Percentiles rank a stretch among this genome's conserved stretches.
Evolutionary conservation across 805 yeast species (phyloP).

Genomic region (Metschnikowia baotianmanensis): DNA sequence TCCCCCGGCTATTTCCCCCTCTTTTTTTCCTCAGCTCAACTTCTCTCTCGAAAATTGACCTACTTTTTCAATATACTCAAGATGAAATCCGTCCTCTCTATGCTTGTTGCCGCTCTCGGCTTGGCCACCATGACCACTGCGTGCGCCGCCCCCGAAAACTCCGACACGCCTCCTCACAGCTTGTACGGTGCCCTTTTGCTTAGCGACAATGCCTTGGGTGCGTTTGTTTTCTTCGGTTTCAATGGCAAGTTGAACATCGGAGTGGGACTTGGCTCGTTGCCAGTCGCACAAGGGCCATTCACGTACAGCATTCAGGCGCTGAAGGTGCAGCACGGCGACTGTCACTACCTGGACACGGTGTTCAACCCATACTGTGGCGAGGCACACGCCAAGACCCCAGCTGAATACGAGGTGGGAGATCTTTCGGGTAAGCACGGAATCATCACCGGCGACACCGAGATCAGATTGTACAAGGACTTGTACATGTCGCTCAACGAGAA

Average conservation of each 20-base stretch:
- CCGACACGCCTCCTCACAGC: conserved; percentile 2
- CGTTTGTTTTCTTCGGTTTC: conserved; percentile 1
- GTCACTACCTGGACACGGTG: not conserved
- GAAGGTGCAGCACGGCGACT: not conserved
- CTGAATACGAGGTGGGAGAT: conserved; percentile 6
- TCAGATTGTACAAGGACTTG: not conserved
- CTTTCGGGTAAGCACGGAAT: conserved; percentile 8
- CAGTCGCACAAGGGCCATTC: not conserved
- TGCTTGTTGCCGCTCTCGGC: not conserved
- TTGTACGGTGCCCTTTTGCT: not conserved
- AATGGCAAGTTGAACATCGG: not conserved
- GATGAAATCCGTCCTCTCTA: not conserved
- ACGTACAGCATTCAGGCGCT: not conserved
- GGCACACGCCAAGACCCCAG: not conserved
- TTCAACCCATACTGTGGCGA: conserved; percentile 7
- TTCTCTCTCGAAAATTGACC: not conserved
- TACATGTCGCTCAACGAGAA: conserved; percentile 7
- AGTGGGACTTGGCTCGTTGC: not conserved
- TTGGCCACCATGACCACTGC: conserved; percentile 2
- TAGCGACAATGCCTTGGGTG: not conserved
- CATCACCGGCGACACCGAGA: not conserved
- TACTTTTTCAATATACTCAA: not conserved
- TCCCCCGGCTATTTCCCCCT: not conserved
- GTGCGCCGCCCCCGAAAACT: conserved; percentile 2
- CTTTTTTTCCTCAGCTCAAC: not conserved